Evolutionary conservation across 2,329 filamentous ascomycete genomes (phyloP), one percentile per base, ranked within the genome.

Genomic region (Cladosporium sp.): DNA sequence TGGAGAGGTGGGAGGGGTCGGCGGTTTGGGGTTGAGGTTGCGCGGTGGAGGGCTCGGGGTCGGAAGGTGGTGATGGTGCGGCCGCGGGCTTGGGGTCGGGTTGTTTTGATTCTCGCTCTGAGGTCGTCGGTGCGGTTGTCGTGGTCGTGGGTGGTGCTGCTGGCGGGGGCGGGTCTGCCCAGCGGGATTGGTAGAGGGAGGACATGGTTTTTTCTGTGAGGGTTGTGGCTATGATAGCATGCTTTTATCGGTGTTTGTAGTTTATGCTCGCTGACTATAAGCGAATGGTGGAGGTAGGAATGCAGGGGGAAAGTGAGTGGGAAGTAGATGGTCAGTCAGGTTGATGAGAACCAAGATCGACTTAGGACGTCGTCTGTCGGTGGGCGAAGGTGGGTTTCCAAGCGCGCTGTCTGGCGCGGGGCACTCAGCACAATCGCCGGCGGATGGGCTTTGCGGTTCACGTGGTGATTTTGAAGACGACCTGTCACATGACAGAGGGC

Each of bases 161-260:
- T 16, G 48, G 48, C n/a, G 42, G 19, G 10, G 43, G 49, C 9
- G 49, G 49, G 16, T 52, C 42, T 22, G 49, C 49, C 49, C 49
- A 52, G 22, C 34, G 45, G 2, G 49, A 52, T 16, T 46, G 42
- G 16, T 45, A 11, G 33, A 52, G 28, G n/a, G 42, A 44, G 14
- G 49, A 45, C 49, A 52, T 52, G 16, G 3, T 2, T 35, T 35
- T 44, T 28, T 28, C 7, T 28, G 22, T 28, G 1, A 7, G 7
- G 22, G 4, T 7, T 7, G 22, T 28, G 42, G 22, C 16, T 19
- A 41, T 16, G 16, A 41, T 41, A 40, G n/a, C 35, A 38, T 52
- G 28, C 34, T 14, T 37, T 19, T 43, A 18, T 38, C 8, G 22
- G 4, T 28, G 22, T 28, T 2, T 28, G 22, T 28, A 28, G 4